A percentile compares a stretch with the other conserved stretches of the same genome.
phyloP scores from a whole-genome alignment of 371 early-diverging fungal species.

The Mortierella sp. region DNA sequence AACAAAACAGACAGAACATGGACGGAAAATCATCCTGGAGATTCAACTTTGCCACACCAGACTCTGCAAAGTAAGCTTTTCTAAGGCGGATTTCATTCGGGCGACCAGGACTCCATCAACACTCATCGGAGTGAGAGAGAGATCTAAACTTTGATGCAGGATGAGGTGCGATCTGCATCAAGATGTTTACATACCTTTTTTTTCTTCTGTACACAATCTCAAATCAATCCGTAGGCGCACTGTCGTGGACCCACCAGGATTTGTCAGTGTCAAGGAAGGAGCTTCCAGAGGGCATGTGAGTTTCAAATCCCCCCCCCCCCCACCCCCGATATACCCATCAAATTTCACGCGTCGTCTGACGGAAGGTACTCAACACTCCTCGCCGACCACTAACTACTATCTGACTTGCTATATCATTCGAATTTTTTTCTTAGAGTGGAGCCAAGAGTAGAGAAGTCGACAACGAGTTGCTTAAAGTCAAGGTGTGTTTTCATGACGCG shows the following conservation, averaged over 20 bases:
- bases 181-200: background rate
- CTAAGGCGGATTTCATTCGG: background rate
- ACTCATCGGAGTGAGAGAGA: too few relatives aligned
- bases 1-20: background rate
- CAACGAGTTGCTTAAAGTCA: slow-evolving; percentile 29
- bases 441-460: background rate
- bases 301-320: too few relatives aligned
- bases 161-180: too few relatives aligned
- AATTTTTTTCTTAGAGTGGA: background rate
- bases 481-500: slow-evolving; percentile 27
- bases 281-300: slow-evolving; percentile 38
- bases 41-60: background rate
- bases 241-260: slow-evolving; percentile 50
- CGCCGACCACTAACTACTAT: background rate
- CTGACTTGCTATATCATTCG: background rate
- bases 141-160: too few relatives aligned
- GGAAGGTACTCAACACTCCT: background rate
- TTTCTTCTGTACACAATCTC: background rate
- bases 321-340: too few relatives aligned
- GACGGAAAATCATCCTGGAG: background rate
- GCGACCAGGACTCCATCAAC: too few relatives aligned
- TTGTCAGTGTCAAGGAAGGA: slow-evolving; percentile 33
- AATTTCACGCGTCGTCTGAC: too few relatives aligned
- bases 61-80: background rate
- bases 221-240: slow-evolving; percentile 15